Evolutionary conservation across 176 grass and related monocot species (phyloP), one percentile per base, ranked within the genome.

Genomic region (Aegilops speltoides): DNA sequence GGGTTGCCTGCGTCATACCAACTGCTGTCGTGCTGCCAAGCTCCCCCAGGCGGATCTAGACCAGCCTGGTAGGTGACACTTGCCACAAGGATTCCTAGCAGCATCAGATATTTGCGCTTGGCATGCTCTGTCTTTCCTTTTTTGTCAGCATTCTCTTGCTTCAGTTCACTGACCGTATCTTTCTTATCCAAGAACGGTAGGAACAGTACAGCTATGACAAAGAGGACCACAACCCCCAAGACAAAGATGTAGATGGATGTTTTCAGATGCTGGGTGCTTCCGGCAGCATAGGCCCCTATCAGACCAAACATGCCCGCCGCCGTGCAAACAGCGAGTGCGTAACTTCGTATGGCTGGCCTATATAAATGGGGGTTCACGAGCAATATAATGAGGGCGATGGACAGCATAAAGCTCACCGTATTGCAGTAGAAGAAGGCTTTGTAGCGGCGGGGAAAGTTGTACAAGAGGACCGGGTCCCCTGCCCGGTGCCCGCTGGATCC

Each of bases 371-470:
- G 70, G 69, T 84, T 84, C 32, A 84, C 38, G 26, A 89, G 83
- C 10, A 86, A 24, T 4, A 90, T 68, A 16, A 90, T 81, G 73
- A 90, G 64, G 26, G 85, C 83, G 1, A 90, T 22, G 10, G 88
- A 86, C 1, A 69, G 9, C 61, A 90, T 73, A 60, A 90, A 90
- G 26, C 66, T 81, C 6, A 65, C 50, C 0, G 88, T 62, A 11
- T 90, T 90, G 60, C 88, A 90, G 64, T 90, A 86, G 73, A 90
- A 90, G 45, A 90, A 90, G 3, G 77, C 61, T 0, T 32, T 59
- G 66, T 90, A 90, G 11, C 88, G 82, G 17, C 5, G 41, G 5
- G 72, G 72, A 24, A 59, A 86, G 36, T 36, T 86, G 69, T 69
- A 19, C 0, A 74, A 17, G 13, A 90, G 83, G 6, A 86, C 56